phyloP scores from a whole-genome alignment of 805 yeast species.

The Huiozyma sinensis region DNA sequence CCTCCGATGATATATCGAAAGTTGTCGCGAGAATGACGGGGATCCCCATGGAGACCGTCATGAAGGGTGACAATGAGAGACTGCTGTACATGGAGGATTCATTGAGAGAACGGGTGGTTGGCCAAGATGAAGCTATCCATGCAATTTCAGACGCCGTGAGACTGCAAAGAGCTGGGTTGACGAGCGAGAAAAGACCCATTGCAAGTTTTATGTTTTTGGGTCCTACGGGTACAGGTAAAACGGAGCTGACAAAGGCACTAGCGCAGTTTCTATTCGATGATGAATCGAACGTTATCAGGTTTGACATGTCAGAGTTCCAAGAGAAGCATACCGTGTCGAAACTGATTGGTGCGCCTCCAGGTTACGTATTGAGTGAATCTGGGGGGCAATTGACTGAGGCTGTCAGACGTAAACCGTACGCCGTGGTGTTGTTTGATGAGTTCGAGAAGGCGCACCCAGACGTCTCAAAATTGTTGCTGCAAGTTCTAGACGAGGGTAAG shows the following conservation, averaged over 20 bases:
- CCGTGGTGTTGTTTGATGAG: conserved; percentile 89
- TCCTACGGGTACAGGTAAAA: conserved; percentile 98
- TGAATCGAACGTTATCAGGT: conserved; percentile 74
- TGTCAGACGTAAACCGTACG: conserved; percentile 86
- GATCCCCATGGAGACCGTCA: conserved; percentile 78
- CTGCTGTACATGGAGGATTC: conserved; percentile 78
- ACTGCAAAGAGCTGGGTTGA: conserved; percentile 91
- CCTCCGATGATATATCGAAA: conserved; percentile 85
- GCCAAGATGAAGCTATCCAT: conserved; percentile 90
- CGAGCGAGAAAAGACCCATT: conserved; percentile 88
- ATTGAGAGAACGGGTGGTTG: conserved; percentile 69
- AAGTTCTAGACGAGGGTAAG: conserved; percentile 91
- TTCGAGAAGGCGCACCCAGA: conserved; percentile 96
- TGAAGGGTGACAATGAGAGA: conserved; percentile 92
- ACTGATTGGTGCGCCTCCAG: conserved; percentile 96
- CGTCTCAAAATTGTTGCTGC: conserved; percentile 79
- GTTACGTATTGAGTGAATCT: conserved; percentile 87
- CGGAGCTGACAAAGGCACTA: conserved; percentile 85
- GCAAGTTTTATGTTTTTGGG: conserved; percentile 96
- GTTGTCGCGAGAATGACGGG: conserved; percentile 94
- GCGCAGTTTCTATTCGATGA: conserved; percentile 90
- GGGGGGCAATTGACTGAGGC: conserved; percentile 96
- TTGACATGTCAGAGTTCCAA: conserved; percentile 97
- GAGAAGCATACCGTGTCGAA: conserved; percentile 87
- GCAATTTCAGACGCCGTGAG: conserved; percentile 91